phyloP scores from a whole-genome alignment of 768 basidiomycete genomes.

The Lyophyllum atratum region DNA sequence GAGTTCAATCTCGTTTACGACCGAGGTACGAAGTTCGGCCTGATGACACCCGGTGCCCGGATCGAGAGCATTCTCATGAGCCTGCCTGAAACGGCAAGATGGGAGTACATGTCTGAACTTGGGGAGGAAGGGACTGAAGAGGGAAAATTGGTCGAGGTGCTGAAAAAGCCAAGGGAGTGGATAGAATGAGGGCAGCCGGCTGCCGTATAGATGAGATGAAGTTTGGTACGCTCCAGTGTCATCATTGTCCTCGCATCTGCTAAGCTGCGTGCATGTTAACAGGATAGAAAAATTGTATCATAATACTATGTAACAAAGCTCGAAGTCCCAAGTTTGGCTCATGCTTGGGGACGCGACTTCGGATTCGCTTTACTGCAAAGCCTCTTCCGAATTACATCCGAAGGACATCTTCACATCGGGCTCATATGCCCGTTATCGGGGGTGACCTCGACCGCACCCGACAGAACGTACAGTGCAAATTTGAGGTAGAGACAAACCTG shows the following conservation, averaged over 20 bases:
- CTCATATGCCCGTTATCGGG: conserved; percentile 18
- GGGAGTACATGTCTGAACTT: conserved; percentile 87
- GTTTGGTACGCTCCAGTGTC: neutral
- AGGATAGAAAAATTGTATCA: neutral
- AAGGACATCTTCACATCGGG: conserved; percentile 16
- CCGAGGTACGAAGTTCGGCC: conserved; percentile 85
- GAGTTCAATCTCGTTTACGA: conserved; percentile 93
- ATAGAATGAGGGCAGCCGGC: conserved; percentile 24
- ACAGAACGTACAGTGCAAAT: too few species aligned
- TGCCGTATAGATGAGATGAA: neutral
- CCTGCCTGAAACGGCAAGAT: conserved; percentile 82
- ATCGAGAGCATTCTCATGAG: conserved; percentile 93
- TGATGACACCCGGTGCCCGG: conserved; percentile 81
- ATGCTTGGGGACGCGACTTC: too few species aligned
- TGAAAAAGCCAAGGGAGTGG: conserved; percentile 71
- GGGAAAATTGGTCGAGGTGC: conserved; percentile 57
- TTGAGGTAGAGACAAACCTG: too few species aligned
- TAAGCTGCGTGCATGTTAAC: neutral
- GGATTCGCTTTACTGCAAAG: too few species aligned
- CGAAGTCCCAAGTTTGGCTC: neutral
- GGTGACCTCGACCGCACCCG: conserved; percentile 16
- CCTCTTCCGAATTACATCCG: too few species aligned
- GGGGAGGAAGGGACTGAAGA: conserved; percentile 70
- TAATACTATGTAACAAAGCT: neutral
- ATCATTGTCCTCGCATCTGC: too few species aligned